Percentiles rank a stretch among this genome's conserved stretches.
phyloP scores from a whole-genome alignment of 2,329 filamentous ascomycete species.

The Fusarium siculi region DNA sequence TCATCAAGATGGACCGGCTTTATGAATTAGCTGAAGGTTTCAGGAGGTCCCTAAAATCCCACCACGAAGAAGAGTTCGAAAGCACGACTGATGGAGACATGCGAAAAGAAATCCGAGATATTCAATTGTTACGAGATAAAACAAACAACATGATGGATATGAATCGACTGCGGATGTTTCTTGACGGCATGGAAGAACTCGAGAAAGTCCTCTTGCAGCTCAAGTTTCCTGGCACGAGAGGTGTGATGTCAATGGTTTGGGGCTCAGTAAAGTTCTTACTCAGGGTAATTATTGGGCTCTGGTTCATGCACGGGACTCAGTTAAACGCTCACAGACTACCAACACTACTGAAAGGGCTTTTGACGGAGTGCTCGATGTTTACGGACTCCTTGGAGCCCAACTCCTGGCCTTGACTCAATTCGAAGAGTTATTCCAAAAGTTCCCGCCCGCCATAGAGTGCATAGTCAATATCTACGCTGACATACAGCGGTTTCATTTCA shows the following conservation, averaged over 20 bases:
- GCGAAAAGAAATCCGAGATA: background rate
- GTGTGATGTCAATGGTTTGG: background rate
- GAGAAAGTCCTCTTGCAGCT: background rate
- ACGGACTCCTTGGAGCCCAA: background rate
- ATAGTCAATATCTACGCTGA: background rate
- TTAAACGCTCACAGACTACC: background rate
- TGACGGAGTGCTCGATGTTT: background rate
- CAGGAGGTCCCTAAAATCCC: background rate
- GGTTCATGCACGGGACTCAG: too few species aligned
- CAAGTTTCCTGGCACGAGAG: background rate
- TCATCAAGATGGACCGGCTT: background rate
- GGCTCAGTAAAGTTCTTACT: background rate
- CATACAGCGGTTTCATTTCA: background rate
- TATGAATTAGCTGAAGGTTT: background rate
- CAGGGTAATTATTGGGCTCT: background rate
- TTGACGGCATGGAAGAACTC: background rate
- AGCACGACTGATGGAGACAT: background rate
- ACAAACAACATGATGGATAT: constrained; percentile 11
- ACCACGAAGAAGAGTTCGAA: constrained; percentile 1
- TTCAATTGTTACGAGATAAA: background rate
- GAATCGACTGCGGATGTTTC: constrained; percentile 7
- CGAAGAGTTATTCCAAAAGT: background rate
- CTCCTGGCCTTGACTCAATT: background rate
- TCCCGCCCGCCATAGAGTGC: background rate
- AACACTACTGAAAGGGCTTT: background rate